Evolutionary conservation across 129 eudicot genomes (phyloP).

Genomic region (Erigeron canadensis): DNA sequence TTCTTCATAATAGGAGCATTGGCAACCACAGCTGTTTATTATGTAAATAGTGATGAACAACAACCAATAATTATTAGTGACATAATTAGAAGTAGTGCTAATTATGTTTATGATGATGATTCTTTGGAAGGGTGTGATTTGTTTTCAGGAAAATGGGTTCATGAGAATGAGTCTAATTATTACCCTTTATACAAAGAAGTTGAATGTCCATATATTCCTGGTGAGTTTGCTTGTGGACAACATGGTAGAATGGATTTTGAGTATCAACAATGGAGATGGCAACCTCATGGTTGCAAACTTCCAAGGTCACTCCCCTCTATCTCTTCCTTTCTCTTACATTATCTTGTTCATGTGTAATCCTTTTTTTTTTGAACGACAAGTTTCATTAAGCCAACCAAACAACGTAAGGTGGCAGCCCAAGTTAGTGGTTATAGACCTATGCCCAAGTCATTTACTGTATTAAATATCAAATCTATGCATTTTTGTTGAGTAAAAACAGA

Average conservation of each 20-base stretch:
- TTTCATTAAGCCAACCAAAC: too few species aligned
- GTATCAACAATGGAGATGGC: conserved; percentile 74
- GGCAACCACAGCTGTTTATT: conserved; percentile 25
- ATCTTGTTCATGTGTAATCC: too few species aligned
- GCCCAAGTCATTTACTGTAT: too few species aligned
- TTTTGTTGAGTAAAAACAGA: too few species aligned
- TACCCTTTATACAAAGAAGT: conserved; percentile 57
- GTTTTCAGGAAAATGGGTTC: conserved; percentile 67
- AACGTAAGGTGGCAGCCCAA: too few species aligned
- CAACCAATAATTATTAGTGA: too few species aligned
- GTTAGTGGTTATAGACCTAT: too few species aligned
- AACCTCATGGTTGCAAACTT: conserved; percentile 58
- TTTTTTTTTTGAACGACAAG: too few species aligned
- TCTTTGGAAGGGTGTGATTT: conserved; percentile 43
- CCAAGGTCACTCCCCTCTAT: conserved; percentile 44
- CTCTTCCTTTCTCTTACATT: neutral
- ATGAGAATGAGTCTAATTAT: conserved; percentile 46
- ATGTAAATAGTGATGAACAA: conserved; percentile 20
- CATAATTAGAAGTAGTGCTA: too few species aligned
- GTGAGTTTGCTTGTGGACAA: conserved; percentile 54
- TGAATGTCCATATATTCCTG: conserved; percentile 51
- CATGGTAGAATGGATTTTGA: conserved; percentile 47
- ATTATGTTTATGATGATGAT: conserved; percentile 12
- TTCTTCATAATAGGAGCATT: conserved; percentile 32
- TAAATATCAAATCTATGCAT: too few species aligned